phyloP scores from a whole-genome alignment of 768 basidiomycete species.

The Cystobasidium tubakii region DNA sequence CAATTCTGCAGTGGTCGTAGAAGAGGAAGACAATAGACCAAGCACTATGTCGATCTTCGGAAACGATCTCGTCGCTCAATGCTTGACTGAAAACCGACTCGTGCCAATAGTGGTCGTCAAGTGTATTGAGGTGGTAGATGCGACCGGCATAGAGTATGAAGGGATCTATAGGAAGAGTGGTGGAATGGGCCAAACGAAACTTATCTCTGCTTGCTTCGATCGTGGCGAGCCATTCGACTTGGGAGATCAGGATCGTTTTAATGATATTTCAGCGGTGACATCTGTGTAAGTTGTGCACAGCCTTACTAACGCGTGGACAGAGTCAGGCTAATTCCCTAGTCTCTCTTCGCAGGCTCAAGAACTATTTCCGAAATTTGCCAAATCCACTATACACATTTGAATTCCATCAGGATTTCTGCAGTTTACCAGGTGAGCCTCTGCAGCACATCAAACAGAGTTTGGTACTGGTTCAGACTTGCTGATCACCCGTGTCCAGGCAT shows the following conservation, averaged over 20 bases:
- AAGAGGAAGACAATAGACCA: slow-evolving; percentile 27
- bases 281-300: slow-evolving; percentile 51
- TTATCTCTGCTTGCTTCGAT: slow-evolving; percentile 90
- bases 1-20: slow-evolving; percentile 24
- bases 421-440: slow-evolving; percentile 57
- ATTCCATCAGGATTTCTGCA: slow-evolving; percentile 82
- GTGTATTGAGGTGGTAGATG: slow-evolving; percentile 89
- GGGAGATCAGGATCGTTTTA: slow-evolving; percentile 77
- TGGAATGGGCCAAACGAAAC: slow-evolving; percentile 82
- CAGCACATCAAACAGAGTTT: neutral
- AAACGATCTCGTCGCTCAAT: slow-evolving; percentile 75
- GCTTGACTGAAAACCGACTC: slow-evolving; percentile 50
- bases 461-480: neutral
- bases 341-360: slow-evolving; percentile 65
- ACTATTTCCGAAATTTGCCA: slow-evolving; percentile 88
- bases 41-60: slow-evolving; percentile 75
- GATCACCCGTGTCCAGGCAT: slow-evolving; percentile 31
- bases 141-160: slow-evolving; percentile 84
- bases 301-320: neutral
- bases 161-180: slow-evolving; percentile 98
- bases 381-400: slow-evolving; percentile 83
- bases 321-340: neutral
- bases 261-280: slow-evolving; percentile 93
- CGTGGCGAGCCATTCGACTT: slow-evolving; percentile 81
- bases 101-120: slow-evolving; percentile 89